Evolutionary conservation across 371 early-diverging fungal species (phyloP), one percentile per base, ranked within the genome.

Genomic region (Syncephalastrum monosporum): DNA sequence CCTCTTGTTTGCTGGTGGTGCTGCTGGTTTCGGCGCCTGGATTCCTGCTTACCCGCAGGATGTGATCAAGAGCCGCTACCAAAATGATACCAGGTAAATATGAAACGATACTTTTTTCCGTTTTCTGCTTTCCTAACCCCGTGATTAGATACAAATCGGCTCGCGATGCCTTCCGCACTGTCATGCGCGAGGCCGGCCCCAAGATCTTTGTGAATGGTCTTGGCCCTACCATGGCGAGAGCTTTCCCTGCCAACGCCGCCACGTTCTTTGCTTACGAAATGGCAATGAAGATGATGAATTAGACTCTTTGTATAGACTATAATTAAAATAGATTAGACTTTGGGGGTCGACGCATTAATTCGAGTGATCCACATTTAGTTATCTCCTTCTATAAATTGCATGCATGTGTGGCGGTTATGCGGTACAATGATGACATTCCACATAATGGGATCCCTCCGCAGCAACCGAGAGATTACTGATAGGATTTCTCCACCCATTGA

Each of bases 181-280:
- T 89, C 41, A 64, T 79, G 43, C 54, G 64, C 1, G 77, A 83
- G 48, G 66, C 76, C 4, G 75, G 76, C 44, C 59, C 71, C 42
- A 81, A 79, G 54, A 81, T 82, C 4, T 88, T 90, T 68, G 85
- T 91, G 69, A 82, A 83, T 38, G 94, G 94, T 24, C 82, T 93
- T 59, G 90, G 86, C 1, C 92, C 94, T 2, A 91, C 94, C 3
- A 80, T 94, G 75, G 82, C 89, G n/a, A 75, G 94, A 51, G 94
- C 94, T 16, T 93, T 93, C 86, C 94, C 94, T 47, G 94, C 94
- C 25, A 92, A 92, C 55, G 93, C 93, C 1, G 92, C 91, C 44
- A 92, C 92, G 0, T 91, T 92, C 68, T 83, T 89, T 64, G 89
- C 86, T 15, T 91, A 86, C 60, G 90, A 90, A 67, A 81, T 83